Base-by-base conservation (phyloP, 768 basidiomycete species). In the Cystofilobasidium bisporidii region DNA sequence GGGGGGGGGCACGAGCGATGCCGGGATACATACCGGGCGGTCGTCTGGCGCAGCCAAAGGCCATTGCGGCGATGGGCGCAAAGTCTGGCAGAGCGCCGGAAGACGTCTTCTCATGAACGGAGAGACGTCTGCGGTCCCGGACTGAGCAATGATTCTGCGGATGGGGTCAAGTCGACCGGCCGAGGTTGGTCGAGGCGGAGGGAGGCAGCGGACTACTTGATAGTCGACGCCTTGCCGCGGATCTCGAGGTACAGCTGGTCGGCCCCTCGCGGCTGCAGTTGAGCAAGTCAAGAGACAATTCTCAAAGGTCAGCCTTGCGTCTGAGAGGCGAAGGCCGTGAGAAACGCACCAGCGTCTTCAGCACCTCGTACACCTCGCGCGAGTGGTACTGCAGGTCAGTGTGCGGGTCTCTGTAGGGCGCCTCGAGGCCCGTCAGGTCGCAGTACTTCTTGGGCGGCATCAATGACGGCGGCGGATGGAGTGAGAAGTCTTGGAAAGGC, bases 381-480 rank as follows among this genome's bases (percentile, higher is more conserved):
- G 63, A 64, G 38, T 69, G 68, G 40, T 60, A 69, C 36, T 61
- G 63, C 17, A 69, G 57, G 24, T n/a, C 41, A 15, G 68, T 53
- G 15, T 38, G 32, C n/a, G 68, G 68, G 32, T 69, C 68, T 3
- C 36, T 24, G 30, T 69, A 69, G 8, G 68, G 68, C 30, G 68
- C 68, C 17, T 30, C 40, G 24, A 80, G 75, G 0, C 79, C 79
- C 2, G 79, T 80, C 50, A 80, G 75, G 62, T 80, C 79, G 75
- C 79, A 80, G 71, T 79, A 80, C 62, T 79, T 79, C 70, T 79
- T 80, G 0, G 76, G 67, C 6, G 79, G 79, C 4, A 77, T 59
- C 1, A 79, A 70, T 0, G 76, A 77, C 1, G 79, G 79, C 9
- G 78, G 78, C 0, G 78, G 79, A n/a, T 70, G 69, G 22, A 63